These are phyloP conservation scores for Colletotrichum graminicola DNA, from an alignment of 2,329 filamentous ascomycete genomes.

Conservation along the genomic window DNA sequence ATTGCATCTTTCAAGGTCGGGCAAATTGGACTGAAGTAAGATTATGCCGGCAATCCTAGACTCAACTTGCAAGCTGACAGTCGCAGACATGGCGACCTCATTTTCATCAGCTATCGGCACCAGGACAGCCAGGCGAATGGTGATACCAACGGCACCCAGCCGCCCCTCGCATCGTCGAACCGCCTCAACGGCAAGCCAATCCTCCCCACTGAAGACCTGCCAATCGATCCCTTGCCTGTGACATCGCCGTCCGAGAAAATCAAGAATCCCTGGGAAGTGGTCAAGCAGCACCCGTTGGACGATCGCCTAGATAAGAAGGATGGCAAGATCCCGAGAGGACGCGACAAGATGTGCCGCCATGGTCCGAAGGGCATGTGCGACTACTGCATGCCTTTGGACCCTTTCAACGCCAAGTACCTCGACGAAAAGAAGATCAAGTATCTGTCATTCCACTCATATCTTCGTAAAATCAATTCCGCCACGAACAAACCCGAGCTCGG, in stretches of 20 bases:
- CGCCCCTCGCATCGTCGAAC: slow-evolving; percentile 64
- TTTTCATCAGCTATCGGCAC: slow-evolving; percentile 86
- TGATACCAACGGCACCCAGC: slow-evolving; percentile 51
- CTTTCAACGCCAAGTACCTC: slow-evolving; percentile 89
- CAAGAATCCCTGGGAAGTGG: slow-evolving; percentile 93
- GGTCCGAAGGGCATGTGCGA: slow-evolving; percentile 99
- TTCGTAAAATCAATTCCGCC: slow-evolving; percentile 93
- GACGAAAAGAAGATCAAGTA: slow-evolving; percentile 99
- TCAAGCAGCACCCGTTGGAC: slow-evolving; percentile 89
- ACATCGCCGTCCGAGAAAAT: slow-evolving; percentile 72
- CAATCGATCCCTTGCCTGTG: slow-evolving; percentile 68
- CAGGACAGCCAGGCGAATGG: slow-evolving; percentile 58
- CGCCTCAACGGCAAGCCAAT: slow-evolving; percentile 85
- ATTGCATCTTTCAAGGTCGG: slow-evolving; percentile 68
- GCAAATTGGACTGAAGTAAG: slow-evolving; percentile 71
- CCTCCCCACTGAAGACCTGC: slow-evolving; percentile 74
- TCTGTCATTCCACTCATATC: slow-evolving; percentile 92
- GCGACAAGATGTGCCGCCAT: slow-evolving; percentile 94
- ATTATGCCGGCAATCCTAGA: background rate
- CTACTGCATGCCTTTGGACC: slow-evolving; percentile 97
- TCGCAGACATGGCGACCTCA: slow-evolving; percentile 85
- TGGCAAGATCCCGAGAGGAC: slow-evolving; percentile 85
- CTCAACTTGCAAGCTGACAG: slow-evolving; percentile 43
- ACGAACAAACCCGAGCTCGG: slow-evolving; percentile 97
- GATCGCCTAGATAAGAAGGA: slow-evolving; percentile 87